These are phyloP conservation scores for Neurospora sp. DNA, from an alignment of 495 filamentous ascomycete genomes.

Conservation along the genomic window DNA sequence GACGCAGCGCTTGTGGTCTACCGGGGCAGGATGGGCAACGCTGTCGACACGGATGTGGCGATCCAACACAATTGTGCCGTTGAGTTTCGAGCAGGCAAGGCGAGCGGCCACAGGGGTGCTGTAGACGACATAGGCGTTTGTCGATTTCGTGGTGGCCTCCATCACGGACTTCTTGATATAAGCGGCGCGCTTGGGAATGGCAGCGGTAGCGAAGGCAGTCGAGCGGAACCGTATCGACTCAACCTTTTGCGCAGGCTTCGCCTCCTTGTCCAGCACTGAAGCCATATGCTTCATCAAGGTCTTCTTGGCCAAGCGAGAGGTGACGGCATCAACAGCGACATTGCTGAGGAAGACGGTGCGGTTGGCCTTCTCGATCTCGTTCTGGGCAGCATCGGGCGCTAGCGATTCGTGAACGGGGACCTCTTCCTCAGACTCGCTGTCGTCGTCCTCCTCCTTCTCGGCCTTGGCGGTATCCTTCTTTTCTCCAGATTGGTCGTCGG, in stretches of 20 bases:
- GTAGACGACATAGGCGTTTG: conserved; percentile 92
- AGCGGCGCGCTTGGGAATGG: conserved; percentile 82
- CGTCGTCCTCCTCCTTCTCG: conserved; percentile 10
- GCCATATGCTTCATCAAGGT: conserved; percentile 57
- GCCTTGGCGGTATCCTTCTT: conserved; percentile 16
- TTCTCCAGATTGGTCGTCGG: conserved; percentile 22
- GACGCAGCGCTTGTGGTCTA: conserved; percentile 80
- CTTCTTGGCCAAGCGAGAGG: conserved; percentile 70
- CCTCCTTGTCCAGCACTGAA: conserved; percentile 37
- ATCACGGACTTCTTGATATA: conserved; percentile 74
- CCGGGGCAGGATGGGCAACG: conserved; percentile 74
- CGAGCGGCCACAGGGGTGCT: conserved; percentile 60
- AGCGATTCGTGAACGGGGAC: conserved; percentile 42
- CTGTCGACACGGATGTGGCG: conserved; percentile 86
- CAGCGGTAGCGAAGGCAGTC: conserved; percentile 62
- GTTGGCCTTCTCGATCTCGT: conserved; percentile 72
- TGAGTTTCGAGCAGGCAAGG: conserved; percentile 65
- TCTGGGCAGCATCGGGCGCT: conserved; percentile 27
- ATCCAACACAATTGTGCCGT: conserved; percentile 74
- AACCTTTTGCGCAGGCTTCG: conserved; percentile 53
- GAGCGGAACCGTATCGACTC: conserved; percentile 91
- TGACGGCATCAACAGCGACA: conserved; percentile 71
- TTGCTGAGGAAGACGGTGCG: conserved; percentile 93
- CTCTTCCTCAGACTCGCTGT: conserved; percentile 20
- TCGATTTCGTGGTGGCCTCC: conserved; percentile 81